Evolutionary conservation across 2,329 filamentous ascomycete genomes (phyloP).

Genomic region (Diaporthe citri): DNA sequence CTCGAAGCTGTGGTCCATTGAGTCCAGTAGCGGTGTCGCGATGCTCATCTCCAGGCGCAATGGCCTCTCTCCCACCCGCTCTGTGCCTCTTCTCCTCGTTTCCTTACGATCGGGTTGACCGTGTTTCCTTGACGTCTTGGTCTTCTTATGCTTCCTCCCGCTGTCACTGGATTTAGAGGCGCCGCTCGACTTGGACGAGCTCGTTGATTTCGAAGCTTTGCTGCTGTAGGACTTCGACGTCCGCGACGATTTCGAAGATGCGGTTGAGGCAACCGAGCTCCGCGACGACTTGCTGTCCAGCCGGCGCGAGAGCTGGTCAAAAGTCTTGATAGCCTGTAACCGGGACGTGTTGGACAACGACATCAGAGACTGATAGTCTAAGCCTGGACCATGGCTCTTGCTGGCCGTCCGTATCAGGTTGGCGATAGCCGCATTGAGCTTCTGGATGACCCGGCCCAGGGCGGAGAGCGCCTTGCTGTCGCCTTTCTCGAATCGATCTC

Average conservation of each 20-base stretch:
- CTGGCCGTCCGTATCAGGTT: constrained; percentile 53
- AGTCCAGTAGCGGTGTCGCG: constrained; percentile 34
- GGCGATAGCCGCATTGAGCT: constrained; percentile 57
- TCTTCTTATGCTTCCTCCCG: background rate
- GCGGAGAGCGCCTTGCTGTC: constrained; percentile 60
- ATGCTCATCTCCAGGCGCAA: constrained; percentile 4
- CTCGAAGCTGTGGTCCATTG: constrained; percentile 19
- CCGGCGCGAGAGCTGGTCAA: constrained; percentile 59
- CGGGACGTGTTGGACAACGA: constrained; percentile 62
- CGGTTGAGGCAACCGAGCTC: constrained; percentile 39
- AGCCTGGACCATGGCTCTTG: constrained; percentile 48
- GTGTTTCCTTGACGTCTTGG: constrained; percentile 8
- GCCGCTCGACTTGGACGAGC: constrained; percentile 11
- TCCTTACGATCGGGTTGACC: background rate
- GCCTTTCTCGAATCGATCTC: constrained; percentile 58
- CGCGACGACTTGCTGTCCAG: constrained; percentile 45
- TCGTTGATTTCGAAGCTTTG: constrained; percentile 14
- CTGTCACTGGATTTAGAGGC: constrained; percentile 9
- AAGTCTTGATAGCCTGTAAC: constrained; percentile 61
- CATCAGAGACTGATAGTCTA: constrained; percentile 62
- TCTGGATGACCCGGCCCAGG: constrained; percentile 56
- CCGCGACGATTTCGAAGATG: constrained; percentile 7
- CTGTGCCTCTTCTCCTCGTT: background rate
- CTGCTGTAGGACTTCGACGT: constrained; percentile 17
- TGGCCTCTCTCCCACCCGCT: background rate